Conservation (phyloP, 2,329 filamentous ascomycete genomes). For the Diaporthe aspalathi region DNA sequence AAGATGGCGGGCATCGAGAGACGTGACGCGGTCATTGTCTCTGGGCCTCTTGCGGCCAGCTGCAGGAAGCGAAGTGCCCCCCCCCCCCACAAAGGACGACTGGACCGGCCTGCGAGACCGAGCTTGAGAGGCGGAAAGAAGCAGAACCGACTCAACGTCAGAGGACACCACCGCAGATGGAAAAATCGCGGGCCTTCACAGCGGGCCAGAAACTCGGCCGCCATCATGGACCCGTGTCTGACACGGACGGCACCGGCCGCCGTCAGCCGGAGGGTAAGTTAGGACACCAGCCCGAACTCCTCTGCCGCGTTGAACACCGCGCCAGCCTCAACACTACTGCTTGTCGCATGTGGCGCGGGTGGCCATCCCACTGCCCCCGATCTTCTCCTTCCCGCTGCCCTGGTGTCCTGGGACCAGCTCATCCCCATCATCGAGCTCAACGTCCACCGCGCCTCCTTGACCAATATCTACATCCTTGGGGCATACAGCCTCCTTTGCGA, state of each 20-base stretch:
- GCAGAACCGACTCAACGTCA: slow-evolving; percentile 51
- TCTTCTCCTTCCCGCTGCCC: slow-evolving; percentile 41
- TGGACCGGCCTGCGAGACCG: slow-evolving; percentile 49
- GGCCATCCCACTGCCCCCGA: neutral
- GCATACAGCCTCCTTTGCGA: slow-evolving; percentile 42
- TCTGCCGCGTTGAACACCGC: neutral
- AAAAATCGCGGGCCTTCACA: slow-evolving; percentile 19
- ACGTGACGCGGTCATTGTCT: neutral
- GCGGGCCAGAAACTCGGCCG: neutral
- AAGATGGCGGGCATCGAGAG: neutral
- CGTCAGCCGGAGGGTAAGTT: too few relatives aligned
- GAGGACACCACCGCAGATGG: slow-evolving; percentile 49
- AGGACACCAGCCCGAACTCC: neutral
- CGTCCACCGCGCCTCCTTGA: slow-evolving; percentile 49
- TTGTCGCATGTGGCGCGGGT: neutral
- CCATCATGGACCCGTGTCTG: neutral
- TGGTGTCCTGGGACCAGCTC: slow-evolving; percentile 47
- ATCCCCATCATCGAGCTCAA: slow-evolving; percentile 53
- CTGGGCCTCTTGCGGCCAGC: slow-evolving; percentile 8
- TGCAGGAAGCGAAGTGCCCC: slow-evolving; percentile 25
- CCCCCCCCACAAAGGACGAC: too few relatives aligned
- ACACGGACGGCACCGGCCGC: neutral
- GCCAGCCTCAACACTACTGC: neutral
- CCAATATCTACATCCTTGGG: slow-evolving; percentile 48
- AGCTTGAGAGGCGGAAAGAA: slow-evolving; percentile 48